phyloP scores from a whole-genome alignment of 495 filamentous ascomycete genomes.

The Penicillium subrubescens region DNA sequence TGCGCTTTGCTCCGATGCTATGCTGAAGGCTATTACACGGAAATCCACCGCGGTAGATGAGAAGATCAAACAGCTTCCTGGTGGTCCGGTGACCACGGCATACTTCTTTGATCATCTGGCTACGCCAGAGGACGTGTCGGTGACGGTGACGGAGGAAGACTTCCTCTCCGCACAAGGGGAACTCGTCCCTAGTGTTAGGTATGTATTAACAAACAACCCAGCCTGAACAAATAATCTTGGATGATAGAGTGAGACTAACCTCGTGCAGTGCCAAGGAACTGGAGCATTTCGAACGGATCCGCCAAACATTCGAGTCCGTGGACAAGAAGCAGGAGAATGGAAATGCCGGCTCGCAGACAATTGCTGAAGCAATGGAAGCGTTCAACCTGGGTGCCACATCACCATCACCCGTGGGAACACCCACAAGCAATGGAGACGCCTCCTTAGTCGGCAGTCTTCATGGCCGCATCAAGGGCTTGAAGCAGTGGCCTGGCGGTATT shows the following conservation, averaged over 20 bases:
- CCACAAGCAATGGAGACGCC: constrained; percentile 37
- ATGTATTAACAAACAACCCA: constrained; percentile 22
- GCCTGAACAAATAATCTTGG: background rate
- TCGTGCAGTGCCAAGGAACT: constrained; percentile 78
- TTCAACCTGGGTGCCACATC: constrained; percentile 30
- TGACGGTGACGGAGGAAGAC: constrained; percentile 86
- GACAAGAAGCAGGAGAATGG: constrained; percentile 43
- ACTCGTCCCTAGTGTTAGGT: constrained; percentile 86
- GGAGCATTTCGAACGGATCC: constrained; percentile 84
- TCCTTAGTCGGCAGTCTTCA: constrained; percentile 21
- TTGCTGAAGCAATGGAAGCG: constrained; percentile 42
- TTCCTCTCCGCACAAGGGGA: constrained; percentile 79
- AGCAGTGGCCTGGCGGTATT: constrained; percentile 29
- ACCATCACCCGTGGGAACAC: constrained; percentile 20
- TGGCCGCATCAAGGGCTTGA: constrained; percentile 35
- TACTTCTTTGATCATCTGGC: constrained; percentile 95
- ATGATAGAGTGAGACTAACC: constrained; percentile 22
- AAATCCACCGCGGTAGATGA: constrained; percentile 82
- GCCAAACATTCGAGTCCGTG: constrained; percentile 73
- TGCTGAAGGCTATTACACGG: constrained; percentile 96
- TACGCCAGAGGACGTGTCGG: constrained; percentile 75
- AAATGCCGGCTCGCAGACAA: constrained; percentile 35
- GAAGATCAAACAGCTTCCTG: constrained; percentile 66
- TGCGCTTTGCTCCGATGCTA: constrained; percentile 93
- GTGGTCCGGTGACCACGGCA: constrained; percentile 72